Percentiles rank a stretch among this genome's conserved stretches.
Conservation (phyloP, 2,329 filamentous ascomycete species). For the Calonectria pseudoturangicola region DNA sequence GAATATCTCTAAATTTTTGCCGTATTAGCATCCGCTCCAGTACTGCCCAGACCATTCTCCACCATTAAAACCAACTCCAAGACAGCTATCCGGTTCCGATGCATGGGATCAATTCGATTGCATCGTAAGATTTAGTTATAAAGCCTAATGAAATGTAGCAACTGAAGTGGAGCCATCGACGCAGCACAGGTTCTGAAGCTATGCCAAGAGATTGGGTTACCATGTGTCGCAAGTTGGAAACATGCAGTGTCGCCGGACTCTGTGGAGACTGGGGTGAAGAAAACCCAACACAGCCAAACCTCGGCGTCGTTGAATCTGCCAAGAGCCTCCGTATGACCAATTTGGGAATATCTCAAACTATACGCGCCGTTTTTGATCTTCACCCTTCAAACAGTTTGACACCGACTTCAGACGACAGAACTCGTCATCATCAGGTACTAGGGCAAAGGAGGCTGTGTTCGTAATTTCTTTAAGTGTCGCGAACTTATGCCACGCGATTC, state of each 20-base stretch:
- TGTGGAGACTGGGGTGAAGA: neutral
- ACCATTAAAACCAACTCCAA: conserved; percentile 10
- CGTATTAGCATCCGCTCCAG: neutral
- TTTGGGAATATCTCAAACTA: conserved; percentile 30
- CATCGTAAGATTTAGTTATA: conserved; percentile 1
- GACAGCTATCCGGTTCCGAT: neutral
- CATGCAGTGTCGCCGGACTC: conserved; percentile 23
- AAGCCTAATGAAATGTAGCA: neutral
- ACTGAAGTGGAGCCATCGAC: conserved; percentile 4
- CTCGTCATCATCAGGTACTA: conserved; percentile 33
- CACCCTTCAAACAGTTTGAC: conserved; percentile 27
- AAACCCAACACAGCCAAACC: neutral
- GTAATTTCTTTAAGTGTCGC: conserved; percentile 18
- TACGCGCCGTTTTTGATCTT: conserved; percentile 1
- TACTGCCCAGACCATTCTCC: neutral
- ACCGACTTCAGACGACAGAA: conserved; percentile 37
- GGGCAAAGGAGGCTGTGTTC: conserved; percentile 6
- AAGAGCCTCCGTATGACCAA: conserved; percentile 16
- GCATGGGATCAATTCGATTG: neutral
- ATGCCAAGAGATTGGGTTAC: conserved; percentile 23
- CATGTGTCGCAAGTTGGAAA: conserved; percentile 33
- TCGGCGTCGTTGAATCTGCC: neutral
- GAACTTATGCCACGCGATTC: neutral
- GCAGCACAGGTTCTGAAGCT: conserved; percentile 14
- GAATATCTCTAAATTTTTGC: neutral